These are phyloP conservation scores for Paspalum notatum DNA, from an alignment of 176 grass and related monocot genomes.

Conservation along the genomic window DNA sequence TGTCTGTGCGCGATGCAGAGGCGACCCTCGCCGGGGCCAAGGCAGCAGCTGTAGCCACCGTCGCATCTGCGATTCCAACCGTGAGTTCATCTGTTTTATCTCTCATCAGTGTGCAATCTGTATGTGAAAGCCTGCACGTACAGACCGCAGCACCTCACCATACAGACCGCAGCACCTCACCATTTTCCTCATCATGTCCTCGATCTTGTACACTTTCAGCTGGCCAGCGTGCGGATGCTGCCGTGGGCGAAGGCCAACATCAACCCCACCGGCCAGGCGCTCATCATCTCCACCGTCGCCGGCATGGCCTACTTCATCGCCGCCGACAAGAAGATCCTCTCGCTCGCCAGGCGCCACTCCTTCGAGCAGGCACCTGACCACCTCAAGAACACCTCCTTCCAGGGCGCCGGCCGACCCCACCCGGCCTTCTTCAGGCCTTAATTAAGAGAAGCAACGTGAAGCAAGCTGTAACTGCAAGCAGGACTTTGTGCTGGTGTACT, in stretches of 20 bases:
- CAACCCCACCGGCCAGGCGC: constrained; percentile 69
- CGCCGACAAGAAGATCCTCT: constrained; percentile 69
- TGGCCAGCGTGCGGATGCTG: constrained; percentile 56
- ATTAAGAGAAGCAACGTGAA: too few relatives aligned
- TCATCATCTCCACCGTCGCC: constrained; percentile 71
- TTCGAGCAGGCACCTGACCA: constrained; percentile 43
- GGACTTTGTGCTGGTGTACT: too few relatives aligned
- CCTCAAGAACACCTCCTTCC: constrained; percentile 47
- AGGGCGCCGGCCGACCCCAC: not conserved
- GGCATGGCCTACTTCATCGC: constrained; percentile 78
- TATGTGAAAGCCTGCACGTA: too few relatives aligned
- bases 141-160: too few relatives aligned
- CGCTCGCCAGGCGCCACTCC: constrained; percentile 61
- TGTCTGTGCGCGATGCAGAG: constrained; percentile 44
- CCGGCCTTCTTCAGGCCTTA: constrained; percentile 36
- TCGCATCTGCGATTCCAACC: constrained; percentile 60
- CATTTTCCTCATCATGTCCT: too few relatives aligned
- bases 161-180: too few relatives aligned
- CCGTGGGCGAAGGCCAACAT: constrained; percentile 26
- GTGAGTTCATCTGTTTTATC: not conserved
- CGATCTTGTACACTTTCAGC: constrained; percentile 12
- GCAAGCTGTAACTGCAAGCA: too few relatives aligned
- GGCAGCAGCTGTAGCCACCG: constrained; percentile 58
- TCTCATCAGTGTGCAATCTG: too few relatives aligned
- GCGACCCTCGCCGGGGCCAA: constrained; percentile 62